Conservation (phyloP, 2,329 filamentous ascomycete genomes). For the Talaromyces amestolkiae region DNA sequence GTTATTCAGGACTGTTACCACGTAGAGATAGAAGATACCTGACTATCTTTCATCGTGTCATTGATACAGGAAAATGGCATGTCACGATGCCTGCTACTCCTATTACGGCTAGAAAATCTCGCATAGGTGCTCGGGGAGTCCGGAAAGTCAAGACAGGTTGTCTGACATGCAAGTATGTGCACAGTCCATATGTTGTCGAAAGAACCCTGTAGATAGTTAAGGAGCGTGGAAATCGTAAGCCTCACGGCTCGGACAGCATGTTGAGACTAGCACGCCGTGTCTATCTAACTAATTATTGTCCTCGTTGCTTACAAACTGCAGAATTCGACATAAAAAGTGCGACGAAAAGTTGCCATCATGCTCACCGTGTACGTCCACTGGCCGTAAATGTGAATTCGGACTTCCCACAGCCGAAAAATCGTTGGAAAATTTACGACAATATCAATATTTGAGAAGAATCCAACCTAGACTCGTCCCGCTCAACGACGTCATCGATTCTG, state of each 20-base stretch:
- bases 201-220: no score
- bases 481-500: not conserved
- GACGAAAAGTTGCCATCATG: slow-evolving; percentile 14
- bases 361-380: slow-evolving; percentile 9
- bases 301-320: not conserved
- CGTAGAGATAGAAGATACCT: no score
- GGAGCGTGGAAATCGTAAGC: no score
- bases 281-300: no score
- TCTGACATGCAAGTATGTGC: not conserved
- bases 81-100: not conserved
- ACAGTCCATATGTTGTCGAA: not conserved
- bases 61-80: not conserved
- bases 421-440: not conserved
- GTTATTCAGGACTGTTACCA: not conserved
- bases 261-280: no score
- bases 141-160: not conserved
- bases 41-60: not conserved
- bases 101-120: not conserved
- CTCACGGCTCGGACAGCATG: no score
- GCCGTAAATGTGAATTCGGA: slow-evolving; percentile 2
- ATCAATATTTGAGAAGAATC: not conserved
- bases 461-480: not conserved
- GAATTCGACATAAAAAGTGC: slow-evolving; percentile 17
- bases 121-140: not conserved
- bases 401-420: not conserved